Percentiles rank a stretch among this genome's conserved stretches.
phyloP scores from a whole-genome alignment of 208 protist species.

The Acanthamoeba castellanii region DNA sequence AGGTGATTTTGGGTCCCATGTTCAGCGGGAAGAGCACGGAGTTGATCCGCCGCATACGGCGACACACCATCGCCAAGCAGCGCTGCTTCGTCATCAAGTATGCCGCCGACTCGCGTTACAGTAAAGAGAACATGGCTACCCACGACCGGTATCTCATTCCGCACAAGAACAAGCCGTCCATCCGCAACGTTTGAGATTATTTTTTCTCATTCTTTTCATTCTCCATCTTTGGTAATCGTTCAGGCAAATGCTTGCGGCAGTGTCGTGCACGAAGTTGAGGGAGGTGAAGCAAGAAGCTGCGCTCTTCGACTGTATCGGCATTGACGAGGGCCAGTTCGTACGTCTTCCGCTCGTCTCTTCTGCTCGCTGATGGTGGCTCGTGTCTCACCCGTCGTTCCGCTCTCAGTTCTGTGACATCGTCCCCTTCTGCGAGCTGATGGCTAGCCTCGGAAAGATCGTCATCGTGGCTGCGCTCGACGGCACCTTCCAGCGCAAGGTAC shows the following conservation, averaged over 20 bases:
- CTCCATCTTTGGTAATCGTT: too few relatives aligned
- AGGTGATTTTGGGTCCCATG: constrained; percentile 73
- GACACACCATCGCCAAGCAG: constrained; percentile 90
- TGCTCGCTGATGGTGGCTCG: background rate
- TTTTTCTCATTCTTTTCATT: too few relatives aligned
- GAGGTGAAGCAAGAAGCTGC: constrained; percentile 89
- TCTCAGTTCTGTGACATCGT: constrained; percentile 95
- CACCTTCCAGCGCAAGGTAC: constrained; percentile 91
- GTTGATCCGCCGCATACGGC: constrained; percentile 92
- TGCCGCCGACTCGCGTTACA: constrained; percentile 93
- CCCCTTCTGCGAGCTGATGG: constrained; percentile 91
- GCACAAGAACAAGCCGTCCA: background rate
- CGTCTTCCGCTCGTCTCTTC: background rate
- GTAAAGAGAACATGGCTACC: constrained; percentile 89
- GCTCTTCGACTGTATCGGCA: constrained; percentile 92
- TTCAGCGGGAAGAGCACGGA: constrained; percentile 92
- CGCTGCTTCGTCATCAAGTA: constrained; percentile 95
- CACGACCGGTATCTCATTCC: constrained; percentile 88
- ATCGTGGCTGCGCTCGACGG: constrained; percentile 96
- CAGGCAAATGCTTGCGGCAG: constrained; percentile 88
- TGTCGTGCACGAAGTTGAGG: constrained; percentile 76
- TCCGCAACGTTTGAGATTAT: too few relatives aligned
- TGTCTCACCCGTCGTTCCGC: background rate
- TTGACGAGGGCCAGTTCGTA: constrained; percentile 92
- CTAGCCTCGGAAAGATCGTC: constrained; percentile 94